These are phyloP conservation scores for Umbelopsis sp. DNA, from an alignment of 192 early-diverging fungal species.

Conservation along the genomic window DNA sequence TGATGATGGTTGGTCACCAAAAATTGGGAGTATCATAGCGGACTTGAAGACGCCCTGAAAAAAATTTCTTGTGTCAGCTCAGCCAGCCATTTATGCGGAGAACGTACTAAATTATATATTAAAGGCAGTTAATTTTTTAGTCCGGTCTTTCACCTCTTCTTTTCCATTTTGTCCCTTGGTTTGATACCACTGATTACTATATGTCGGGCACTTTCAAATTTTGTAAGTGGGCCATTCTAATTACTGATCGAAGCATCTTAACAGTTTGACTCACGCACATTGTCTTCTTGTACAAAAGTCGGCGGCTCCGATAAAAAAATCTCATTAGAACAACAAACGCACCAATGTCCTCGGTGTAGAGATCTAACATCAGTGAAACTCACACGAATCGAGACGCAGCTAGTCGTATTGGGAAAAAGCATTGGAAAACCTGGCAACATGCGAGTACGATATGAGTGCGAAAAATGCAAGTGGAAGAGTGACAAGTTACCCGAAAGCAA, in stretches of 20 bases:
- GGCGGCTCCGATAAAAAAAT: slow-evolving; percentile 35
- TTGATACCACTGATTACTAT: not conserved
- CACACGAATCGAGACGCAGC: slow-evolving; percentile 37
- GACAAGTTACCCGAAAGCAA: slow-evolving; percentile 30
- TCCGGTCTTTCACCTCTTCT: not conserved
- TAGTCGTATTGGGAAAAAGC: slow-evolving; percentile 34
- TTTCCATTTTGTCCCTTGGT: slow-evolving; percentile 10
- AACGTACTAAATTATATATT: not conserved
- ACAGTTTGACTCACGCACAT: not conserved
- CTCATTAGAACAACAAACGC: slow-evolving; percentile 33
- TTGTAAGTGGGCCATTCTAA: not conserved
- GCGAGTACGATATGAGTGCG: slow-evolving; percentile 40
- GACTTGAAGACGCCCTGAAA: slow-evolving; percentile 9
- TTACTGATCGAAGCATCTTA: not conserved
- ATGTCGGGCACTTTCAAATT: not conserved
- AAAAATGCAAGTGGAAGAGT: slow-evolving; percentile 37
- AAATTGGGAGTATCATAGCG: no score
- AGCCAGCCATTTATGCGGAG: slow-evolving; percentile 10
- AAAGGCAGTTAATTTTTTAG: not conserved
- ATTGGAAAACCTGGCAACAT: slow-evolving; percentile 35
- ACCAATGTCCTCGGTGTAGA: slow-evolving; percentile 39
- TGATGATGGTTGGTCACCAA: no score
- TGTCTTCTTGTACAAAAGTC: slow-evolving; percentile 23
- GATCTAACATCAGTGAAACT: slow-evolving; percentile 30
- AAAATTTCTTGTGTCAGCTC: not conserved